Evolutionary conservation across 2,329 filamentous ascomycete species (phyloP), one percentile per base, ranked within the genome.

Genomic region (Harringtonia lauricola): DNA sequence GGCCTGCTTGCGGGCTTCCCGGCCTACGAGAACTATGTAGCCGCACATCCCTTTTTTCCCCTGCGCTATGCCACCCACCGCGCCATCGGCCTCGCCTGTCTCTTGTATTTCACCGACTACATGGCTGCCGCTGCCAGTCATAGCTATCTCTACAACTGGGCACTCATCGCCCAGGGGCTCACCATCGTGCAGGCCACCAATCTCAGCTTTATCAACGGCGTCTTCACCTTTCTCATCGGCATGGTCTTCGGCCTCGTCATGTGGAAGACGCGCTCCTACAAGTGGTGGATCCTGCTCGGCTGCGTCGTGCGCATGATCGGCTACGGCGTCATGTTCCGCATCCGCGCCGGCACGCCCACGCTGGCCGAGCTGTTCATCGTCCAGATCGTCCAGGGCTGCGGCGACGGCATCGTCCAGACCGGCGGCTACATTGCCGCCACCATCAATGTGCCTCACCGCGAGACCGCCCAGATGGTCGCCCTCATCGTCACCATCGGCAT

Each of bases 341-440:
- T 72, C 8, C 63, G 68, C 4, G 66, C 36, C 55, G 66, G 37
- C 55, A 64, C 42, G 61, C 50, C 66, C 51, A 63, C 63, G 3
- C 49, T 57, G 0, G 64, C 58, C 8, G 70, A 73, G 53, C 57
- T 72, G 1, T 68, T 71, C 49, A 49, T 65, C 19, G 64, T 70
- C 1, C 70, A 74, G 49, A 52, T 66, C 24, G 57, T 72, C 9
- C 70, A 73, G 48, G 69, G 69, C 2, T 49, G 66, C 4, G 70
- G 70, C 5, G 64, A 59, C 37, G 69, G 70, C 2, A 60, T 71
- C 26, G 61, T 72, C 14, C 58, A 64, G 39, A 67, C 63, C 0
- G 58, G 61, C 13, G 52, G 64, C 18, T 55, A 71, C 3, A 65
- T 70, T 1, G 60, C 62, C 0, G 61, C 65, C 8, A 43, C 42